Base-by-base conservation (phyloP, 2,329 filamentous ascomycete species). In the Alternaria sp. region DNA sequence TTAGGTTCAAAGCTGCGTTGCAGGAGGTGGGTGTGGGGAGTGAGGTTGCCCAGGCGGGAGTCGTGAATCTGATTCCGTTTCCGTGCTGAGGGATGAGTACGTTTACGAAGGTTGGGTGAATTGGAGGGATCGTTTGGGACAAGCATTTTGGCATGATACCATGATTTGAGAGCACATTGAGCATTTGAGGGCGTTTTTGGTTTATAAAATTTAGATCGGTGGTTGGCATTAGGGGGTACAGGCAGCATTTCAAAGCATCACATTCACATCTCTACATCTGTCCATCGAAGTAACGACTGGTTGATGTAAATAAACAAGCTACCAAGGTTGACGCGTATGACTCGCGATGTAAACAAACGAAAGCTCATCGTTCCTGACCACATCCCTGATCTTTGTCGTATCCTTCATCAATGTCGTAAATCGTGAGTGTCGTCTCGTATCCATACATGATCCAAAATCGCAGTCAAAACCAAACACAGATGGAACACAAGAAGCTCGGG, bases 1-100 rank as follows among this genome's bases (percentile, higher is more conserved):
- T 74, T 8, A 61, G 68, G 56, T 66, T 77, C 36, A 67, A 68
- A 30, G 65, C 62, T 3, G 62, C 73, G 61, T 30, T 76, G 46
- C 61, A 56, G 25, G 65, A 67, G 5, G 62, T 73, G 23, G 71
- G 72, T 26, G 65, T 55, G 12, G 45, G 56, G 5, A 56, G 57
- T 6, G 63, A 67, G n/a, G 40, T 55, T 23, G 44, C 49, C 11
- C 26, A 46, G 9, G 49, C 59, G 50, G 60, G 60, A 11, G 25
- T 44, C 25, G 56, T 62, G 5, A 55, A 56, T 46, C 11, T 61
- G 59, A 61, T 61, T 19, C 52, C 36, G 36, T 52, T 52, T 25
- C 49, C 28, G 13, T 52, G 49, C 19, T 52, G 19, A 52, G 9
- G 4, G 4, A 21, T 4, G 13, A 1, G 4, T 32, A 1, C 8